Percentiles rank a stretch among this genome's conserved stretches.
Conservation (phyloP, 306 rosid genomes). For the Crotalaria pallida region DNA sequence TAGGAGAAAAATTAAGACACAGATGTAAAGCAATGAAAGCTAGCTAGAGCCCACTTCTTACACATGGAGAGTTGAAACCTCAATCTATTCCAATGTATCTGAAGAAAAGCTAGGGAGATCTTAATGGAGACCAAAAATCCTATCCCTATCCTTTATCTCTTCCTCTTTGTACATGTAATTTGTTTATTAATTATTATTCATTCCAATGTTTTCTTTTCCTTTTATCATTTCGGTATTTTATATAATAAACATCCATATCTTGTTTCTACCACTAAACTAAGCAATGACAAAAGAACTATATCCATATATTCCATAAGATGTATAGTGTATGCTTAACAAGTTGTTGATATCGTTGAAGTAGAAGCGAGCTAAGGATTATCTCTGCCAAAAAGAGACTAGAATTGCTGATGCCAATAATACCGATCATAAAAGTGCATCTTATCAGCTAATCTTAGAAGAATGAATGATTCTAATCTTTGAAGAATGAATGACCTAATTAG, state of each 20-base stretch:
- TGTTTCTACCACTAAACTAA: constrained; percentile 15
- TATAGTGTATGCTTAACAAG: background rate
- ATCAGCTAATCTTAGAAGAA: constrained; percentile 20
- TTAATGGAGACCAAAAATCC: constrained; percentile 24
- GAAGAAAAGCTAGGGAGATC: constrained; percentile 16
- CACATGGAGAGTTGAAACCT: background rate
- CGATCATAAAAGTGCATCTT: constrained; percentile 24
- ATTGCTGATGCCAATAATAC: constrained; percentile 30
- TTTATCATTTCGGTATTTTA: background rate
- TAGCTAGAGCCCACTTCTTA: background rate
- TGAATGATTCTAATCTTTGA: constrained; percentile 22
- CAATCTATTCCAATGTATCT: background rate
- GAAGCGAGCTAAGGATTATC: constrained; percentile 17
- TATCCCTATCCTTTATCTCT: constrained; percentile 28
- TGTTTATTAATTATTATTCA: background rate
- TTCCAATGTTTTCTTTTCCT: background rate
- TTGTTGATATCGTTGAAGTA: background rate
- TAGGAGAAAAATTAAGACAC: background rate
- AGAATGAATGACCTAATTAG: constrained; percentile 31
- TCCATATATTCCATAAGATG: background rate
- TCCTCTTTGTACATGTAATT: background rate
- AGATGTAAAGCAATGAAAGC: background rate
- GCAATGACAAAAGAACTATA: constrained; percentile 14
- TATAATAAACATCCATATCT: constrained; percentile 25
- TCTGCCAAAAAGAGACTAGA: constrained; percentile 26